Evolutionary conservation across 805 yeast genomes (phyloP), one percentile per base, ranked within the genome.

Genomic region (Clavispora carvajalis): DNA sequence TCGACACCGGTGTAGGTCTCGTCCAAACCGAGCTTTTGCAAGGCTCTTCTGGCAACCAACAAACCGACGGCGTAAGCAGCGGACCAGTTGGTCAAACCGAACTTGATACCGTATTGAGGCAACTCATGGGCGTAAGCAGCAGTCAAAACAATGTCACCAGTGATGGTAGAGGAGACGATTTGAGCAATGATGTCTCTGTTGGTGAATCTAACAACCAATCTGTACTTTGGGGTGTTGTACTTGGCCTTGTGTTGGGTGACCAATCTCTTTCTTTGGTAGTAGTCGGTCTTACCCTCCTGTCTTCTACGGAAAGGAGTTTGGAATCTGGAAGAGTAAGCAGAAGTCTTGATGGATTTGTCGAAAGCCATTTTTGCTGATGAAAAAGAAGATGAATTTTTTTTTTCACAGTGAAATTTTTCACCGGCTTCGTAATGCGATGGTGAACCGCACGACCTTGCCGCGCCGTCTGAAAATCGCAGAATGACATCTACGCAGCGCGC

Each of bases 271-370:
- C 99, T 90, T 74, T 93, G 96, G 83, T 90, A 93, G 95, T 90
- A 93, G 75, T 93, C 99, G 70, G 99, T 93, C 83, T 93, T 93
- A 79, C 99, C 99, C 79, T 93, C 97, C 73, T 95, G 87, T 85
- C 99, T 87, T 83, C 99, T 90, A 77, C 99, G 89, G 96, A 90
- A 93, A 58, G 98, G 97, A 73, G 99, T 93, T 81, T 93, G 99
- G 95, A 82, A 93, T 74, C 99, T 90, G 69, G 97, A 89, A 81
- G 81, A 87, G 91, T 93, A 93, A 59, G 97, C 91, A 66, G 95
- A 82, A 69, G 79, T 74, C 82, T 89, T 88, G 58, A 73, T 63
- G 43, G 52, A 41, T 66, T 77, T 79, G 63, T 72, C 73, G 88
- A 87, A 87, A 63, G 79, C 78, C 95, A 87, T 87, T 73, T n/a